These are phyloP conservation scores for Neonectria faginata DNA, from an alignment of 2,329 filamentous ascomycete species.

Conservation along the genomic window DNA sequence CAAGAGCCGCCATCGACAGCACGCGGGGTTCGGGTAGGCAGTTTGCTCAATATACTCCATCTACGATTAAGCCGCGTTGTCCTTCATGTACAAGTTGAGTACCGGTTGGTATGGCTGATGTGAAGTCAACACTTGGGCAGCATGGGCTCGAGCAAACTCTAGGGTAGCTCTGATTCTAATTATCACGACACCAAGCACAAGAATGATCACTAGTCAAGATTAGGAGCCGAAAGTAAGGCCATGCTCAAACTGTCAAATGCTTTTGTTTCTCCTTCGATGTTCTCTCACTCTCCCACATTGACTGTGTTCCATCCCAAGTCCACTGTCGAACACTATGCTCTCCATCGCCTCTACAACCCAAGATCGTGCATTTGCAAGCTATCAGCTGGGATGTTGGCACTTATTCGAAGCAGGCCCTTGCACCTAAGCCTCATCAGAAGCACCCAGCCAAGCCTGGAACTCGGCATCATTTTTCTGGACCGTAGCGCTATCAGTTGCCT, in stretches of 20 bases:
- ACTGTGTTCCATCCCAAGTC: no score
- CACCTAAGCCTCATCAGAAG: not conserved
- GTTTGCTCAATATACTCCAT: constrained; percentile 4
- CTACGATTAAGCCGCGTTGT: not conserved
- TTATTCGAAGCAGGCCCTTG: not conserved
- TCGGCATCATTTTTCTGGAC: constrained; percentile 15
- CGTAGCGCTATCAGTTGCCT: constrained; percentile 30
- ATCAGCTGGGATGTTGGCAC: not conserved
- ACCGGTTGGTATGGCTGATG: not conserved
- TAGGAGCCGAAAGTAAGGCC: not conserved
- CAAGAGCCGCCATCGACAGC: constrained; percentile 5
- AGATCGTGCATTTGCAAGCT: not conserved
- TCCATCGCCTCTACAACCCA: no score
- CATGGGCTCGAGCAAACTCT: not conserved
- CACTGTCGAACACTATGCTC: no score
- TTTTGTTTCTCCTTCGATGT: no score
- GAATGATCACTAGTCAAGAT: not conserved
- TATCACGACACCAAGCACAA: not conserved
- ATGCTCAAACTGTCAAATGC: no score
- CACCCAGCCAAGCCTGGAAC: constrained; percentile 34
- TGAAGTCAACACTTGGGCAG: no score
- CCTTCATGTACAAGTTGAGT: no score
- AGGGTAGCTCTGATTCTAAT: not conserved
- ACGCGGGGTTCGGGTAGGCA: not conserved
- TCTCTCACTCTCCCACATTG: not conserved